Evolutionary conservation across 306 rosid species (phyloP).

Genomic region (Quercus bicolor): DNA sequence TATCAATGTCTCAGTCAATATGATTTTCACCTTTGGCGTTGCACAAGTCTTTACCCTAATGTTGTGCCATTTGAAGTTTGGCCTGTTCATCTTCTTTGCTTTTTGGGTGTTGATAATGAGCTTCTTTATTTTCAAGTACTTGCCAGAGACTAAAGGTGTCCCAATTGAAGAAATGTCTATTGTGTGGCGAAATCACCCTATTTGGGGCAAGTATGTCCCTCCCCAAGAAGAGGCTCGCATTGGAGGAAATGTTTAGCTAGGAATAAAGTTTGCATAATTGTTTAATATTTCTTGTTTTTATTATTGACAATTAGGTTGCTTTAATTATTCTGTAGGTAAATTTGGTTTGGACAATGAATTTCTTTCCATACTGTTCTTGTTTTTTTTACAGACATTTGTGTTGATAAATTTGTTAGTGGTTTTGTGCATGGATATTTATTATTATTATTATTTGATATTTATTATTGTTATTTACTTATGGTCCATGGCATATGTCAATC

Average conservation of each 20-base stretch:
- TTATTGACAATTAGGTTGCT: too few species aligned
- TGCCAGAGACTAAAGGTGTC: constrained; percentile 71
- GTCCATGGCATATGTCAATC: too few species aligned
- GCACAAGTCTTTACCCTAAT: constrained; percentile 63
- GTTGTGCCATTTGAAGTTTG: constrained; percentile 70
- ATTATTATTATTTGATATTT: too few species aligned
- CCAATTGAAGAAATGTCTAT: constrained; percentile 65
- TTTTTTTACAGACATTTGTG: too few species aligned
- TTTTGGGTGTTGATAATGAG: constrained; percentile 52
- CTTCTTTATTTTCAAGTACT: constrained; percentile 39
- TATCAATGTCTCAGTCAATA: constrained; percentile 49
- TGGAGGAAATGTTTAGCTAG: not conserved
- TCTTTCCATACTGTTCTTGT: too few species aligned
- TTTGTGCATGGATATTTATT: too few species aligned
- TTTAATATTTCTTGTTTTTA: not conserved
- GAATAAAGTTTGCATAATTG: not conserved
- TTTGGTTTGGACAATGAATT: too few species aligned
- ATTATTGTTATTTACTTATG: too few species aligned
- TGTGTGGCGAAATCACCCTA: constrained; percentile 59
- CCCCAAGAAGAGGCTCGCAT: not conserved
- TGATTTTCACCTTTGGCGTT: constrained; percentile 61
- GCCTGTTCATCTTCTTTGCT: constrained; percentile 64
- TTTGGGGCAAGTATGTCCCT: constrained; percentile 49
- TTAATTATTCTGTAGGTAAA: too few species aligned
- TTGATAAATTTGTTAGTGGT: too few species aligned